These are phyloP conservation scores for Rhizophora mangle DNA, from an alignment of 345 rosid genomes.

Conservation along the genomic window DNA sequence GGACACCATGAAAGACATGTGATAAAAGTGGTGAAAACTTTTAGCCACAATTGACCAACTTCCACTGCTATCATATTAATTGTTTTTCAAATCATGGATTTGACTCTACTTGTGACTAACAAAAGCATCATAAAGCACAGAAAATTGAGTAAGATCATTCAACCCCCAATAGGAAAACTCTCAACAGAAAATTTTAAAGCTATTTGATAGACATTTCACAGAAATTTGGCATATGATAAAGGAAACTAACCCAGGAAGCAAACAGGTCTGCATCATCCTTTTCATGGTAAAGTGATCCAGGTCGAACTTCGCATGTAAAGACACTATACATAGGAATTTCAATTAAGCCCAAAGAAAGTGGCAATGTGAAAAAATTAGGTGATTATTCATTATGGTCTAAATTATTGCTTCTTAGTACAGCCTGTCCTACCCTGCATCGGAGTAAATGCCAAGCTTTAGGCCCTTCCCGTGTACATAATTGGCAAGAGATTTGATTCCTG, in stretches of 20 bases:
- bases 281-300: conserved; percentile 92
- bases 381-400: conserved; percentile 18
- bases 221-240: not conserved
- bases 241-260: conserved; percentile 89
- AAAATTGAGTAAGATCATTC: too few species aligned
- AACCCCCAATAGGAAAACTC: too few species aligned
- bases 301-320: conserved; percentile 93
- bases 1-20: too few species aligned
- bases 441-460: conserved; percentile 96
- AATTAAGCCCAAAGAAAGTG: conserved; percentile 15
- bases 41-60: not conserved
- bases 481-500: conserved; percentile 82
- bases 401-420: conserved; percentile 12
- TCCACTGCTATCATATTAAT: not conserved
- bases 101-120: not conserved
- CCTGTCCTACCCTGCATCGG: conserved; percentile 93
- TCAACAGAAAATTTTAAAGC: not conserved
- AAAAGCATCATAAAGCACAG: not conserved
- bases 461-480: conserved; percentile 79
- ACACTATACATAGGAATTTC: conserved; percentile 34
- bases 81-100: not conserved
- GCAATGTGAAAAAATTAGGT: conserved; percentile 4
- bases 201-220: not conserved
- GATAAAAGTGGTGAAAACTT: too few species aligned
- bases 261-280: conserved; percentile 70